These are phyloP conservation scores for Podospora bellae-mahoneyi DNA, from an alignment of 495 filamentous ascomycete genomes.

Conservation along the genomic window DNA sequence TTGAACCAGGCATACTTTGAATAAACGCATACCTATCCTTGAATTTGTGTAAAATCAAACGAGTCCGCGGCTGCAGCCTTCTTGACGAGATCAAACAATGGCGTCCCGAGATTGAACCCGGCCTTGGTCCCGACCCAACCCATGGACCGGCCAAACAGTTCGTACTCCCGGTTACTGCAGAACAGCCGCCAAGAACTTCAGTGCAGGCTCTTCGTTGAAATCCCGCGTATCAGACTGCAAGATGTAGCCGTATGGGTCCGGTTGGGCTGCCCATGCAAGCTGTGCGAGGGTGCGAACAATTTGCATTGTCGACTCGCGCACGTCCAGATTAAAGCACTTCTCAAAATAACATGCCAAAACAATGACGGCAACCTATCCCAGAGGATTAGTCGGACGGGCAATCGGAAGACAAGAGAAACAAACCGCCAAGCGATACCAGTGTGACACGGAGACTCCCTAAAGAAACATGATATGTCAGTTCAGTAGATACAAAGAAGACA, in stretches of 20 bases:
- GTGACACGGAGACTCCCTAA: constrained; percentile 29
- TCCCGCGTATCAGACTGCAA: neutral
- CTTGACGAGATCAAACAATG: constrained; percentile 8
- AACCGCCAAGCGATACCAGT: constrained; percentile 39
- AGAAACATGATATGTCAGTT: neutral
- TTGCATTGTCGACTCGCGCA: constrained; percentile 6
- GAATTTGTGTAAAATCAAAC: constrained; percentile 15
- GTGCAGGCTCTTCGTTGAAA: neutral
- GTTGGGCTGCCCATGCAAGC: constrained; percentile 10
- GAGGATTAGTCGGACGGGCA: neutral
- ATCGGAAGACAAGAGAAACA: neutral
- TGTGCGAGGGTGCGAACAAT: constrained; percentile 13
- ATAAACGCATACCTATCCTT: constrained; percentile 11
- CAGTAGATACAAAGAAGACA: constrained; percentile 4
- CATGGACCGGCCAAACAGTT: constrained; percentile 18
- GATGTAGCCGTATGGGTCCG: neutral
- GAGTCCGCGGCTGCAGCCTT: neutral
- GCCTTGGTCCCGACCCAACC: constrained; percentile 5
- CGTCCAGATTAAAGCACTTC: constrained; percentile 6
- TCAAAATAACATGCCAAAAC: too few species aligned
- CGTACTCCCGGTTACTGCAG: constrained; percentile 9
- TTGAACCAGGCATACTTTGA: neutral
- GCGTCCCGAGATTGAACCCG: neutral
- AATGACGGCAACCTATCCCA: constrained; percentile 20
- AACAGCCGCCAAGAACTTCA: neutral